Conservation (phyloP, 2,329 filamentous ascomycete species). For the Ophiocordyceps sinensis region DNA sequence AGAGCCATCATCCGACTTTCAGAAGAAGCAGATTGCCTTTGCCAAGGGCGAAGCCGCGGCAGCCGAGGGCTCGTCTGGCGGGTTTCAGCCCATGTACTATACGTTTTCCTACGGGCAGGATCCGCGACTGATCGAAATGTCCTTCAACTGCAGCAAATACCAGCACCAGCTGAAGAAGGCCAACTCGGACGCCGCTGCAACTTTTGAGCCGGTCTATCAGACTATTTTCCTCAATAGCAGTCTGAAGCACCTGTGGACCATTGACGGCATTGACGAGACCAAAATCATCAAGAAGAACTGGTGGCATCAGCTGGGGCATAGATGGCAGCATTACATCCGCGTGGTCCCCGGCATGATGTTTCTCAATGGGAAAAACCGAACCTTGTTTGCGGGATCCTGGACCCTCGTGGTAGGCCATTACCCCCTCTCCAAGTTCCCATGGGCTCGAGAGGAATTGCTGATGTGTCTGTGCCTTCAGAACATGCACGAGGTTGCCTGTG, state of each 20-base stretch:
- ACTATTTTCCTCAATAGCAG: conserved; percentile 51
- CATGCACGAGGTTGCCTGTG: conserved; percentile 55
- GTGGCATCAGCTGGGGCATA: conserved; percentile 55
- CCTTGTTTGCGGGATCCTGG: conserved; percentile 52
- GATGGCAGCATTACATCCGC: conserved; percentile 47
- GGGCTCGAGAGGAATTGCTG: neutral
- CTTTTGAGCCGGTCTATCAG: conserved; percentile 52
- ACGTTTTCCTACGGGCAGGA: conserved; percentile 45
- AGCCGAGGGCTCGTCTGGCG: conserved; percentile 25
- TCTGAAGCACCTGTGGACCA: conserved; percentile 41
- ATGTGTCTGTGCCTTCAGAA: conserved; percentile 26
- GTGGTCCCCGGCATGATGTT: conserved; percentile 61
- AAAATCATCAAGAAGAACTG: conserved; percentile 50
- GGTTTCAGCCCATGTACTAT: conserved; percentile 51
- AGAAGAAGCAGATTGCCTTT: conserved; percentile 23
- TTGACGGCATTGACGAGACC: conserved; percentile 39
- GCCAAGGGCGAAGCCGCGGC: conserved; percentile 27
- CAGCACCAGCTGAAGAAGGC: conserved; percentile 51
- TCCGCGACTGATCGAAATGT: conserved; percentile 49
- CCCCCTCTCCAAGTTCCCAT: conserved; percentile 3
- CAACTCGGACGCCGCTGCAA: conserved; percentile 5
- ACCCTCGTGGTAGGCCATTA: conserved; percentile 43
- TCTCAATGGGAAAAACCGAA: conserved; percentile 49
- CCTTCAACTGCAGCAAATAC: conserved; percentile 64
- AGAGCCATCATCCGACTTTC: conserved; percentile 25